Percentiles rank a stretch among this genome's conserved stretches.
These are phyloP conservation scores for Diaporthe velutina DNA, from an alignment of 2,329 filamentous ascomycete species.

Conservation along the genomic window DNA sequence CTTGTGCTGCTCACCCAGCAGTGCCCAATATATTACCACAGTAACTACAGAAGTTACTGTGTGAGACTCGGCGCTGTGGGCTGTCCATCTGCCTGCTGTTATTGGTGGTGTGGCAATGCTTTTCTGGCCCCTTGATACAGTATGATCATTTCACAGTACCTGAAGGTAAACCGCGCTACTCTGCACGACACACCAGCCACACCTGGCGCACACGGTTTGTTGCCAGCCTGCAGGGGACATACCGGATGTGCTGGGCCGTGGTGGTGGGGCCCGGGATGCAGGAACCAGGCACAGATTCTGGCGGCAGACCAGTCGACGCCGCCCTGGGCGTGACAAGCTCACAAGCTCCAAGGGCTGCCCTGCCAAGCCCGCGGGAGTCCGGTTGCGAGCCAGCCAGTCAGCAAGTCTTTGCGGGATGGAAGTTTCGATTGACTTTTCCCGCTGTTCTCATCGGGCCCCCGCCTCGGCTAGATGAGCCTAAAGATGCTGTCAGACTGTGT, in stretches of 20 bases:
- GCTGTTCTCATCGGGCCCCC: not conserved
- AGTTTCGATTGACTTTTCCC: conserved; percentile 3
- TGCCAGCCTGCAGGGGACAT: not conserved
- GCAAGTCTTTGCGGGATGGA: not conserved
- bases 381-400: not conserved
- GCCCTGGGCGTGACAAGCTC: conserved; percentile 8
- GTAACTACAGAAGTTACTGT: not conserved
- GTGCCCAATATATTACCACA: not conserved
- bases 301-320: conserved; percentile 25
- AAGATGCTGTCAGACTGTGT: not conserved
- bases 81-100: not conserved
- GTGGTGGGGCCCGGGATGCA: conserved; percentile 28
- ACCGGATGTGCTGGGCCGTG: not conserved
- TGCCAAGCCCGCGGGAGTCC: conserved; percentile 21
- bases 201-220: not conserved
- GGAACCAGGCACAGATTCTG: conserved; percentile 34
- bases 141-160: conserved; percentile 2
- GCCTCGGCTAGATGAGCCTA: not conserved
- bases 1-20: not conserved
- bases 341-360: conserved; percentile 20
- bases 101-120: conserved; percentile 22
- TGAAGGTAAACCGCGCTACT: conserved; percentile 12
- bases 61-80: not conserved
- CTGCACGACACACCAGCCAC: not conserved
- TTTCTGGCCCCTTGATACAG: conserved; percentile 22